Evolutionary conservation across 371 early-diverging fungal species (phyloP), one percentile per base, ranked within the genome.

Genomic region (Mortierella sp.): DNA sequence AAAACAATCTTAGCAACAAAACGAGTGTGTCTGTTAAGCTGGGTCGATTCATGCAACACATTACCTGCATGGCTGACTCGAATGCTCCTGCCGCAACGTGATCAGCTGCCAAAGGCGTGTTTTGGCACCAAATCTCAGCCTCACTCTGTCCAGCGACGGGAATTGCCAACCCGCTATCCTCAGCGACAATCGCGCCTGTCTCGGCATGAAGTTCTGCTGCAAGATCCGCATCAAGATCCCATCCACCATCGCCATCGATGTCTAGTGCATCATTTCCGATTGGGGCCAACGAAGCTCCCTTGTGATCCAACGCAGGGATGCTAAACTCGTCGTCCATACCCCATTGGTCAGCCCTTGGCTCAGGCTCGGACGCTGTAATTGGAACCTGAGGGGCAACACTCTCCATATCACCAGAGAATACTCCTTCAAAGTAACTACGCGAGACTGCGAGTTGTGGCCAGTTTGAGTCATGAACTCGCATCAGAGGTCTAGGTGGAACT

Each of bases 51-150:
- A 43, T 7, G 7, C 43, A 43, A 43, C 7, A 15, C 43, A 59
- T 65, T 78, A 92, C 90, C 88, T 94, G 93, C 96, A 98, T 97
- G 11, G 97, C 99, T 43, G 91, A 91, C 69, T 97, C 97, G 83
- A 97, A 97, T 9, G 94, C 88, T 58, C 99, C 99, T 8, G 97
- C 96, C 0, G 96, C 96, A 72, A 97, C 91, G 82, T 97, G 65
- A 38, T 65, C 65, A 1, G 65, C 65, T 36, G 65, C 65, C 65
- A 65, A 55, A 16, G 53, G 53, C 13, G 65, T 55, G 55, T 65
- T 65, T 72, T 94, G 94, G 40, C 88, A 85, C 96, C 97, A 97
- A 8, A 87, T 58, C 4, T 92, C 91, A 5, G 83, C 86, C 74
- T 93, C 91, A 71, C 83, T 87, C 1, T 91, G 87, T 3, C 97